Evolutionary conservation across 2,329 filamentous ascomycete species (phyloP).

Genomic region (Dactylellina drechsleri): DNA sequence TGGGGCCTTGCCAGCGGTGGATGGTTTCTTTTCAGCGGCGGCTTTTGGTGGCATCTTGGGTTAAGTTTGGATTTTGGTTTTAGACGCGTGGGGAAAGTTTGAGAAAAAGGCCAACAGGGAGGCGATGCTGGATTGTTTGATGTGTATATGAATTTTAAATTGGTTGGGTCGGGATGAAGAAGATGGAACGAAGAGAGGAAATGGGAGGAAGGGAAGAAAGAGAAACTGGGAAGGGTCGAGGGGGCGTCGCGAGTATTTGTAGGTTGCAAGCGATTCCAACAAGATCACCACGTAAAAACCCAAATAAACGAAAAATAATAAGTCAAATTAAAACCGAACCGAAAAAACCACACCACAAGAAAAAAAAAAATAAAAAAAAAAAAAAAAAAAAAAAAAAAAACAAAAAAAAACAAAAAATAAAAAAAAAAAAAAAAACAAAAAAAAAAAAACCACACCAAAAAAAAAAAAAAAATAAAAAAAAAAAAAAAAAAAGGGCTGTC

Average conservation of each 20-base stretch:
- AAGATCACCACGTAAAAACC: slow-evolving; percentile 57
- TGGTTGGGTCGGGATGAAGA: slow-evolving; percentile 54
- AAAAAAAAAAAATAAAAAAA: no score
- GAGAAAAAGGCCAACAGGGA: slow-evolving; percentile 22
- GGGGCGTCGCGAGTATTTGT: slow-evolving; percentile 59
- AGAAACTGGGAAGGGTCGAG: slow-evolving; percentile 55
- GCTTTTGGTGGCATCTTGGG: slow-evolving; percentile 91
- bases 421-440: background rate
- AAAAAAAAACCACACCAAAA: background rate
- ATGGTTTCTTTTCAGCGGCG: slow-evolving; percentile 96
- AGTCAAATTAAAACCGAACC: slow-evolving; percentile 5
- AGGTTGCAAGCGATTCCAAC: slow-evolving; percentile 56
- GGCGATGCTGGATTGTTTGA: no score
- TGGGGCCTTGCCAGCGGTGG: slow-evolving; percentile 89
- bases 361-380: background rate
- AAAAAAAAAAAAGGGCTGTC: background rate
- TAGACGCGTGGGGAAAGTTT: slow-evolving; percentile 54
- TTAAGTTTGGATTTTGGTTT: slow-evolving; percentile 50
- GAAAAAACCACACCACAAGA: background rate
- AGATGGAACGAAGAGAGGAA: slow-evolving; percentile 51
- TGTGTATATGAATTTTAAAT: background rate
- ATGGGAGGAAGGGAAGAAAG: slow-evolving; percentile 49
- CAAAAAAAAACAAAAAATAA: background rate
- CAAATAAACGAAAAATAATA: slow-evolving; percentile 56
- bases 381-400: background rate